Conservation (phyloP, 228 moss, liverwort and hornwort species). For the Sphagnum fallax region DNA sequence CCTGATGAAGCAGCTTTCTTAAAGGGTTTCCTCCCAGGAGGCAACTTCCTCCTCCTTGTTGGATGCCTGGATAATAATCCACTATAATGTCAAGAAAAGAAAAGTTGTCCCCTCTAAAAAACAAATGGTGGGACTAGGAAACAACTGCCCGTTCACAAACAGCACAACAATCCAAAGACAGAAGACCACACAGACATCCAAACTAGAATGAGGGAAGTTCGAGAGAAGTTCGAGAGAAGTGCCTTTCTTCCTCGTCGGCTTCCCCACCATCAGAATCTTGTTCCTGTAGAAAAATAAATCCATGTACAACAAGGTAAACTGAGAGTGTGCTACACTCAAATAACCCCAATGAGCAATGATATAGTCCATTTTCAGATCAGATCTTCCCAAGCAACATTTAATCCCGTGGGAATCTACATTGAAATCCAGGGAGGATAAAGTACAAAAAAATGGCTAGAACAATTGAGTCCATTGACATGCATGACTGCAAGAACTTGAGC, state of each 20-base stretch:
- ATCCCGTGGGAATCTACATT: neutral
- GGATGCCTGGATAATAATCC: conserved; percentile 29
- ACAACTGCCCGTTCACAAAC: neutral
- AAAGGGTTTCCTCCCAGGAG: conserved; percentile 49
- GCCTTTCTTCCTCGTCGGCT: conserved; percentile 70
- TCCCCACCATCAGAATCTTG: conserved; percentile 71
- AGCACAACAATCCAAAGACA: neutral
- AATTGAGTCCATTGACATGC: neutral
- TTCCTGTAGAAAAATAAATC: conserved; percentile 44
- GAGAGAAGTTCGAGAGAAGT: neutral
- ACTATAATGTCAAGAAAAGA: neutral
- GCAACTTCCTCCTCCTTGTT: conserved; percentile 53
- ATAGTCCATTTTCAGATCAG: neutral
- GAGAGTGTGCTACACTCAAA: neutral
- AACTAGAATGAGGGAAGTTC: neutral
- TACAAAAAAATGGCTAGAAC: neutral
- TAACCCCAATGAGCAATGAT: neutral
- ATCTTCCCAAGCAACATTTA: neutral
- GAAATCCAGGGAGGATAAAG: neutral
- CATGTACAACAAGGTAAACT: neutral
- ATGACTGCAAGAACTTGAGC: neutral
- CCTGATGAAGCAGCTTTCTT: conserved; percentile 41
- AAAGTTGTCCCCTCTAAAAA: neutral
- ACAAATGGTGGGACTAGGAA: neutral
- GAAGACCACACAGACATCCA: neutral